Evolutionary conservation across 1,284 basidiomycete species (phyloP).

Genomic region (Meripilus lineatus): DNA sequence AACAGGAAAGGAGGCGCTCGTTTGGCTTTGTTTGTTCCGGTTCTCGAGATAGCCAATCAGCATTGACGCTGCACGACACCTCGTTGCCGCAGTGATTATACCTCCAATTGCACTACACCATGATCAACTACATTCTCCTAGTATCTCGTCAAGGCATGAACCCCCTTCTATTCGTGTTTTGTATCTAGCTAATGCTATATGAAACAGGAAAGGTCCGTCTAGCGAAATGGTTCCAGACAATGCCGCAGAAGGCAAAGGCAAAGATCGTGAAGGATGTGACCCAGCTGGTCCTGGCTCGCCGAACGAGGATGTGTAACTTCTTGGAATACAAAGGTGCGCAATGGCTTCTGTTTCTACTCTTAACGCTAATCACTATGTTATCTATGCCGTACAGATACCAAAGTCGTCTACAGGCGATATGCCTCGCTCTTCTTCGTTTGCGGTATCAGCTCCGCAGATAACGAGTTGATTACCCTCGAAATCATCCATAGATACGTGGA

Average conservation of each 20-base stretch:
- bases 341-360: not conserved
- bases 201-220: slow-evolving; percentile 96
- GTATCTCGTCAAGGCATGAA: slow-evolving; percentile 84
- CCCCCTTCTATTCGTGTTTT: not conserved
- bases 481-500: slow-evolving; percentile 99
- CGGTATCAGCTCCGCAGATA: slow-evolving; percentile 87
- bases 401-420: slow-evolving; percentile 97
- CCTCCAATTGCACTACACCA: slow-evolving; percentile 11
- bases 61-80: not conserved
- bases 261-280: slow-evolving; percentile 99
- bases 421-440: slow-evolving; percentile 98
- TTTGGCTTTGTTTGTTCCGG: slow-evolving; percentile 7
- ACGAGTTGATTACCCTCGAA: slow-evolving; percentile 91
- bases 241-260: slow-evolving; percentile 89
- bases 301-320: slow-evolving; percentile 99
- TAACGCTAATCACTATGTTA: not conserved
- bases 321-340: slow-evolving; percentile 92
- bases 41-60: slow-evolving; percentile 4
- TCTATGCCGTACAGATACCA: slow-evolving; percentile 58
- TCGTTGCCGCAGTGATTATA: not conserved
- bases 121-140: slow-evolving; percentile 57
- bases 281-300: slow-evolving; percentile 91
- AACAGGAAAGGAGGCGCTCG: not conserved
- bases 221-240: slow-evolving; percentile 98
- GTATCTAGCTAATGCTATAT: not conserved